Conservation (phyloP, 2,329 filamentous ascomycete species). For the Penicillium sp. region DNA sequence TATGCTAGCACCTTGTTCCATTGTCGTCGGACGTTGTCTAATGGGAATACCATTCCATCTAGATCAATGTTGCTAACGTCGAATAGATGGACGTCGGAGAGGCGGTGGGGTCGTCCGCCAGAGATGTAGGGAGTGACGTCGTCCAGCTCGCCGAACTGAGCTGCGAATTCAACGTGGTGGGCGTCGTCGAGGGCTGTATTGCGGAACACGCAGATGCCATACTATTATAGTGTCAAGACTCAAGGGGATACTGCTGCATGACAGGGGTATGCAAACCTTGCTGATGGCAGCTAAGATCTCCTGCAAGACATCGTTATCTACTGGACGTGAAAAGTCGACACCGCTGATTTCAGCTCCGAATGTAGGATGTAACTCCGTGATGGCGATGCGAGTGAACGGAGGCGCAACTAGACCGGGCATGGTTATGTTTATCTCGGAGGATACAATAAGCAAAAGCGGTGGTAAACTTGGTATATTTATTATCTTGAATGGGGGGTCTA, state of each 20-base stretch:
- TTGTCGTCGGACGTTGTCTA: constrained; percentile 43
- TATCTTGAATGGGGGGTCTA: no score
- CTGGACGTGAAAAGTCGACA: constrained; percentile 36
- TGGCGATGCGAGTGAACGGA: constrained; percentile 27
- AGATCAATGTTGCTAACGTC: constrained; percentile 58
- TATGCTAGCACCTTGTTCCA: constrained; percentile 36
- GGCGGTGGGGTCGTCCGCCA: constrained; percentile 49
- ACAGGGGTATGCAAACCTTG: constrained; percentile 29
- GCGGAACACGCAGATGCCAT: constrained; percentile 56
- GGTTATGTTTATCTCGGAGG: background rate
- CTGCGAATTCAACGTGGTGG: constrained; percentile 53
- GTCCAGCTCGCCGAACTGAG: constrained; percentile 56
- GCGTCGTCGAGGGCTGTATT: constrained; percentile 52
- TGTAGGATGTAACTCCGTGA: constrained; percentile 37
- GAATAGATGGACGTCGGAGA: constrained; percentile 54
- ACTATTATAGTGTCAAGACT: constrained; percentile 36
- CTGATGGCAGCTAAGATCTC: constrained; percentile 38
- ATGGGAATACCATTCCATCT: constrained; percentile 46
- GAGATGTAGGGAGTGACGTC: constrained; percentile 53
- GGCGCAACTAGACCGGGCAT: constrained; percentile 42
- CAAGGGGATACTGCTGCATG: background rate
- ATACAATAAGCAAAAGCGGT: no score
- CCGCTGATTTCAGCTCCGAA: constrained; percentile 42
- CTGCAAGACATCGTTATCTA: constrained; percentile 34
- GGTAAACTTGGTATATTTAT: no score